Conservation (phyloP, 2,329 filamentous ascomycete genomes). For the Epichloe gansuensis region DNA sequence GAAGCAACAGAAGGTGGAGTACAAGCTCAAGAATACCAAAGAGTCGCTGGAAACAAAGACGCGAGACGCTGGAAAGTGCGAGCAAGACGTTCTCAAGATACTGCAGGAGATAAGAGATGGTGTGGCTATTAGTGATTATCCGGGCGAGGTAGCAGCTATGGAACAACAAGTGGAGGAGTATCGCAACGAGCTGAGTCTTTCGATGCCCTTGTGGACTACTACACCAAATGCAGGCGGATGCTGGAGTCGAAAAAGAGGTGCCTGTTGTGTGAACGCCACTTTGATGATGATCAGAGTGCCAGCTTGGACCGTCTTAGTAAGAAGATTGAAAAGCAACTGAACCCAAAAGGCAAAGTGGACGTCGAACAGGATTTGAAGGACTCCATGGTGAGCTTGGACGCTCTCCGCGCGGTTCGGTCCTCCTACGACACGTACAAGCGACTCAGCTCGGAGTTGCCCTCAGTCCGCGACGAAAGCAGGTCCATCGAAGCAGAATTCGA, state of each 20-base stretch:
- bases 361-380: slow-evolving; percentile 49
- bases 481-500: slow-evolving; percentile 51
- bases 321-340: slow-evolving; percentile 52
- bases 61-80: slow-evolving; percentile 48
- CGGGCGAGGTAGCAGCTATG: slow-evolving; percentile 36
- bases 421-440: slow-evolving; percentile 66
- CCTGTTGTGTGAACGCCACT: slow-evolving; percentile 60
- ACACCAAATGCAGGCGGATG: slow-evolving; percentile 51
- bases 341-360: slow-evolving; percentile 50
- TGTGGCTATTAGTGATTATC: slow-evolving; percentile 41
- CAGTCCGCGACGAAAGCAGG: slow-evolving; percentile 50
- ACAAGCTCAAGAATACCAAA: slow-evolving; percentile 52
- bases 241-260: slow-evolving; percentile 62
- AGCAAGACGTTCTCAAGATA: slow-evolving; percentile 40
- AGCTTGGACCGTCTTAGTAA: slow-evolving; percentile 49
- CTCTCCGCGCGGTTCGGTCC: slow-evolving; percentile 49
- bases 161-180: slow-evolving; percentile 46
- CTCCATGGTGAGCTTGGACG: slow-evolving; percentile 37
- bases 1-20: slow-evolving; percentile 67
- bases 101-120: slow-evolving; percentile 33
- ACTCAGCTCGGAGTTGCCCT: slow-evolving; percentile 59
- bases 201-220: slow-evolving; percentile 59
- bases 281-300: slow-evolving; percentile 47
- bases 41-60: slow-evolving; percentile 53
- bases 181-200: slow-evolving; percentile 55